Evolutionary conservation across 2,329 filamentous ascomycete genomes (phyloP), one percentile per base, ranked within the genome.

Genomic region (Colletotrichum truncatum): DNA sequence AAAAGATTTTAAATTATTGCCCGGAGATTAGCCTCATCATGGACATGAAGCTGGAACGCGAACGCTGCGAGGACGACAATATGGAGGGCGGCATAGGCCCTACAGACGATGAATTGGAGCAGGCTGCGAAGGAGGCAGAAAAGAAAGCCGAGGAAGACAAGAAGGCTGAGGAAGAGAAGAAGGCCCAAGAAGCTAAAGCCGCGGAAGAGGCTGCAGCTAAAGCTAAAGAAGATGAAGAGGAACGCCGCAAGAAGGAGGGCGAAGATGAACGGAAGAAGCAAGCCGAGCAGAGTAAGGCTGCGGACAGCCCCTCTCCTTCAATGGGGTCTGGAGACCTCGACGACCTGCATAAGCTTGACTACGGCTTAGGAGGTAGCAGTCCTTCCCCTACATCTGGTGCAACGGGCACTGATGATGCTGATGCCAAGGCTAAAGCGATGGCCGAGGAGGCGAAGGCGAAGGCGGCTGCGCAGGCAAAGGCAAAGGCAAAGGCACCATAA

Each of bases 1-100:
- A 81, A 68, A 73, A 78, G 56, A 85, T 86, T 23, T 83, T 86
- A 67, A 76, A 82, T 16, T 88, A 87, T 73, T 88, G 86, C 67
- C 86, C 85, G 2, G 85, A 88, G 72, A 72, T 88, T 18, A 81
- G 78, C 67, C 77, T 87, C 71, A 83, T 86, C 63, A 80, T 87
- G 78, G 80, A 84, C 41, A 87, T 88, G 85, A 86, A 85, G 73
- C 73, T 86, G 10, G 82, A 85, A 74, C 73, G 79, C 43, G 80
- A 85, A 73, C 75, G 82, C 16, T 85, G 84, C 69, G 67, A 71
- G 0, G 76, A 72, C 8, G 78, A 81, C 67, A 73, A 77, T 52
- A 60, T 54, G n/a, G 65, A 73, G 49, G 73, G 73, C 53, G 59
- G 59, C 36, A 67, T 75, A 23, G 58, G 60, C 4, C 67, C 67